Evolutionary conservation across 805 yeast genomes (phyloP), one percentile per base, ranked within the genome.

Genomic region (Cyberlindnera samutprakarnensis): DNA sequence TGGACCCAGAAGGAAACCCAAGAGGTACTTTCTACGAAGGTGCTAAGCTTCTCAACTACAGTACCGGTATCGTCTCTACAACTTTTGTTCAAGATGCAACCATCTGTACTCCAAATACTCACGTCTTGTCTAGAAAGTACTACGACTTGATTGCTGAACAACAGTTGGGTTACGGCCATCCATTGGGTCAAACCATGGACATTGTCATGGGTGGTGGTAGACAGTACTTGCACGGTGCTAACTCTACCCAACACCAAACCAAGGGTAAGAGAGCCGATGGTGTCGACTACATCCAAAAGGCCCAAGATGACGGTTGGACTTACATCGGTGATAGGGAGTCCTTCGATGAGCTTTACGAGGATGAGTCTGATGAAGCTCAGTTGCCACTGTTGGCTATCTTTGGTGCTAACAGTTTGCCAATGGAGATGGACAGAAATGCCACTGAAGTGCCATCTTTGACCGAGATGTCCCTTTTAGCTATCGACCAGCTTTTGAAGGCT

Each of bases 81-180:
- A 87, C 96, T 2, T 71, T 94, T 39, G 73, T 87, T 37, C 85
- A 95, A 21, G 96, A 87, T 54, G 96, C 96, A 18, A 88, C 96
- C 0, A 95, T 95, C 2, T 95, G 94, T 18, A 74, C 87, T 2
- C 88, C 86, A 56, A 75, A 83, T 35, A 51, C 95, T 2, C 96
- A 87, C 52, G 92, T 67, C 14, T 76, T 72, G 46, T 68, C 63
- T 51, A 70, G 96, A 52, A 66, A 58, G 39, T 84, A 80, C 58
- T 87, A 81, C 51, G 87, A 81, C 49, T 63, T 75, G 56, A 83
- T 87, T 54, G 96, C 96, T 7, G 71, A 72, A 43, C 95, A 87
- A 41, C 92, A 84, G 52, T 61, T 87, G 39, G 95, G 95, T 24
- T 47, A 40, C 25, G 67, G 70, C 27, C 80, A 84, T 47, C 78